Evolutionary conservation across 2,329 filamentous ascomycete genomes (phyloP).

Genomic region (Alternaria alternata): DNA sequence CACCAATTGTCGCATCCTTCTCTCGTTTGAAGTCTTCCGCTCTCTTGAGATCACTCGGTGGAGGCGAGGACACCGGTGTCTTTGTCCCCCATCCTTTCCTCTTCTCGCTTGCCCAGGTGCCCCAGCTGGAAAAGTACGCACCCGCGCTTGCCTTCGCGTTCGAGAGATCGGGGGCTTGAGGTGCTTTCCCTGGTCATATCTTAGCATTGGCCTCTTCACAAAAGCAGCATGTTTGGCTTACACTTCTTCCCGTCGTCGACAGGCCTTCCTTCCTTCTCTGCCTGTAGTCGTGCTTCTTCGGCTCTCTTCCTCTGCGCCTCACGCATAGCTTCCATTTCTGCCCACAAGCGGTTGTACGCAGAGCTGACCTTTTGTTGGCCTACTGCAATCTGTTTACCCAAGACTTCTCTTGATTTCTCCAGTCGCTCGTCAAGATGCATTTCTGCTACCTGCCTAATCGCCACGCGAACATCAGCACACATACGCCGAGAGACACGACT

Average conservation of each 20-base stretch:
- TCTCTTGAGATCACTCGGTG: slow-evolving; percentile 35
- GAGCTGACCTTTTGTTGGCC: slow-evolving; percentile 88
- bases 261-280: slow-evolving; percentile 37
- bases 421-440: slow-evolving; percentile 92
- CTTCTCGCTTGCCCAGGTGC: slow-evolving; percentile 76
- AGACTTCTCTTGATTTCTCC: slow-evolving; percentile 79
- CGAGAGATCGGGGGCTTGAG: slow-evolving; percentile 58
- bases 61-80: slow-evolving; percentile 32
- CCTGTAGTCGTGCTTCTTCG: slow-evolving; percentile 62
- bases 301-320: slow-evolving; percentile 73
- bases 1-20: slow-evolving; percentile 21
- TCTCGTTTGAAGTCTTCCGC: slow-evolving; percentile 39
- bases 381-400: slow-evolving; percentile 88
- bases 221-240: slow-evolving; percentile 13
- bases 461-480: slow-evolving; percentile 50
- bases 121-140: slow-evolving; percentile 70
- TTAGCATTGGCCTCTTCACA: slow-evolving; percentile 3
- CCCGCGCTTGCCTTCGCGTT: slow-evolving; percentile 67
- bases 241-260: slow-evolving; percentile 31
- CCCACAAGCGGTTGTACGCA: slow-evolving; percentile 87
- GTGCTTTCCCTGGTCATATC: slow-evolving; percentile 27
- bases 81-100: slow-evolving; percentile 56
- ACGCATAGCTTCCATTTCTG: slow-evolving; percentile 84
- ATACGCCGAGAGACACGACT: slow-evolving; percentile 36
- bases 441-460: slow-evolving; percentile 78